Evolutionary conservation across 441 rosid species (phyloP), one percentile per base, ranked within the genome.

Genomic region (Aquilaria agallochum): DNA sequence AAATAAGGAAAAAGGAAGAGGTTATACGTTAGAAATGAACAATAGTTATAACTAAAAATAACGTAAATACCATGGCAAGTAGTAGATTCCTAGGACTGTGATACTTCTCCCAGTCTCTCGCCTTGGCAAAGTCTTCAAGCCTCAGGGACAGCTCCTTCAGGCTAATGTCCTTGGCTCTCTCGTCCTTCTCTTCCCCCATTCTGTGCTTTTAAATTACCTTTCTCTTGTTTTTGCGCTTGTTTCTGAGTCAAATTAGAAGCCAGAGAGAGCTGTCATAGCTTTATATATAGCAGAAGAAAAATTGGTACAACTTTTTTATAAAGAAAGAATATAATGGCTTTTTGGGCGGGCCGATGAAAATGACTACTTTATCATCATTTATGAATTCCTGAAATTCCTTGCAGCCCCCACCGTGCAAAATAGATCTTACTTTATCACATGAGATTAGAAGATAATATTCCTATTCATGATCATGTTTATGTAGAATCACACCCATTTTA

Each of bases 41-140:
- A 40, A 11, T 8, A 34, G 20, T n/a, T 9, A 31, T 31, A n/a
- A 44, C 9, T 55, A 11, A 14, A 12, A 57, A 34, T 42, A 44
- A n/a, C 20, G 56, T 53, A 34, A 36, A 60, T 77, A 81, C 83
- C 78, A 81, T 78, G 30, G 86, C 86, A 72, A 81, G 86, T 54
- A 81, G 86, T 48, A 81, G 80, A 74, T 81, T 81, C 56, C 86
- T 72, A 2, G 86, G 86, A 52, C 78, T 78, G 36, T 81, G 86
- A 56, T 60, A 74, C 69, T 66, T 72, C 60, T 74, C 83, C 83
- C 80, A 81, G 15, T 78, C 86, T 68, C 83, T 78, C 7, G 76
- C 81, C 64, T 45, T 72, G 45, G 81, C 83, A 62, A 81, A 81
- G 8, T 78, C 86, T 59, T 81, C 78, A 7, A 81, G 81, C 56